Base-by-base conservation (phyloP, 106 monocot genomes). In the Allium sativum region DNA sequence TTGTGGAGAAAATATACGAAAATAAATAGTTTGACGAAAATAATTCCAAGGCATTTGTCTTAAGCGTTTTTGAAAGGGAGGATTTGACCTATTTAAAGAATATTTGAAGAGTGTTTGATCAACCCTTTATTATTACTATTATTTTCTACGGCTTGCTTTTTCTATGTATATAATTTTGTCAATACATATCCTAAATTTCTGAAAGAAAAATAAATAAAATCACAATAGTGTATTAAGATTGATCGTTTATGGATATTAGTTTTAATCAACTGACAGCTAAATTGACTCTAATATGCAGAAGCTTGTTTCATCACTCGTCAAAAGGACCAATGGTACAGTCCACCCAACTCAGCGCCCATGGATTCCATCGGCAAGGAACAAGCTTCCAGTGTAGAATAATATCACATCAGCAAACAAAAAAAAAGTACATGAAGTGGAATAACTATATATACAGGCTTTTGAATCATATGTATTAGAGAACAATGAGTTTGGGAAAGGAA, bases 241-340 rank as follows among this genome's bases (percentile, higher is more conserved):
- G 1, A 56, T 16, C 1, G 15, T 9, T 18, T 54, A 14, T 14
- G 4, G 57, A 11, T n/a, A 9, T 57, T 5, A 21, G 21, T 22
- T 57, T 21, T 21, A 40, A 21, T 22, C 12, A 22, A 57, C 4
- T 62, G 20, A 10, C 21, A n/a, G 58, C 15, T 8, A 56, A 52
- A 7, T 7, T 10, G 67, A n/a, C 18, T 40, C 19, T 58, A 65
- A 9, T 40, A 43, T 71, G 69, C 82, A 98, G 96, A 85, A 65
- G 96, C 96, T 14, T 68, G 68, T 44, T 98, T 98, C 65, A 68
- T 91, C 45, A 88, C 82, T 11, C 76, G 96, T 6, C 21, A 62
- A 41, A 76, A 87, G 59, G 85, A 85, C 16, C 65, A 91, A 21
- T 98, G 96, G 91, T 98, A 88, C 56, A 45, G 17, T 10, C 77